Percentiles rank a stretch among this genome's conserved stretches.
These are phyloP conservation scores for Margaritispora aquatica DNA, from an alignment of 495 filamentous ascomycete genomes.

Conservation along the genomic window DNA sequence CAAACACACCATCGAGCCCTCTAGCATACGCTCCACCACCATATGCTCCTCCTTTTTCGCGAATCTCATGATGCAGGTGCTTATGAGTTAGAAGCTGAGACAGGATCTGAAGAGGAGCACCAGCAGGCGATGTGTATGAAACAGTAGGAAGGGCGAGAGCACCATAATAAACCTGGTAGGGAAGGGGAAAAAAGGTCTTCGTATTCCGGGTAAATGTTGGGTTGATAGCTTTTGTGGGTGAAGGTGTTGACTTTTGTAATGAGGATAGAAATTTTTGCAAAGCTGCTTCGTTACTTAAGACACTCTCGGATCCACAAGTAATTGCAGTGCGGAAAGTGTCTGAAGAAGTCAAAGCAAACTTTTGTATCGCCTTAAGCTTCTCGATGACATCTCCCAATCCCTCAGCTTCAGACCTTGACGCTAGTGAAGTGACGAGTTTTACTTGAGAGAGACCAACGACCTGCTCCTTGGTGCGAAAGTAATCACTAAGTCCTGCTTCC, in stretches of 20 bases:
- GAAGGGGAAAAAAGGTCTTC: constrained; percentile 87
- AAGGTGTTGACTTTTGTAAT: constrained; percentile 40
- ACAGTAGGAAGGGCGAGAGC: constrained; percentile 74
- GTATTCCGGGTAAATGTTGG: constrained; percentile 32
- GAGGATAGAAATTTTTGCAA: constrained; percentile 64
- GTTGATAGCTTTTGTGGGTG: constrained; percentile 27
- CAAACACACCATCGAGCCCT: constrained; percentile 76
- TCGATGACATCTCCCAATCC: constrained; percentile 67
- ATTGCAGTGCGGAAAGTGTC: constrained; percentile 68
- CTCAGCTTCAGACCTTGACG: constrained; percentile 48
- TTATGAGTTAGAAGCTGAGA: constrained; percentile 95
- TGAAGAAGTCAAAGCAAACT: constrained; percentile 56
- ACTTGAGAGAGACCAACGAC: constrained; percentile 81
- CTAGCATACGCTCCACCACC: constrained; percentile 83
- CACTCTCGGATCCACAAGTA: constrained; percentile 72
- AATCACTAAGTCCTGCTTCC: constrained; percentile 67
- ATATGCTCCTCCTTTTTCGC: constrained; percentile 96
- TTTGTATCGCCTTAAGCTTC: constrained; percentile 84
- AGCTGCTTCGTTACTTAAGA: constrained; percentile 61
- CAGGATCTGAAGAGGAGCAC: constrained; percentile 78
- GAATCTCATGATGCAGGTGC: constrained; percentile 93
- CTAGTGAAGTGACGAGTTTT: constrained; percentile 66
- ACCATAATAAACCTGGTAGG: constrained; percentile 95
- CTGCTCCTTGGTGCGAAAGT: constrained; percentile 68
- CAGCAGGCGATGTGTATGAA: constrained; percentile 69